Conservation (phyloP, 2,329 filamentous ascomycete species). For the Lojkania enalia region DNA sequence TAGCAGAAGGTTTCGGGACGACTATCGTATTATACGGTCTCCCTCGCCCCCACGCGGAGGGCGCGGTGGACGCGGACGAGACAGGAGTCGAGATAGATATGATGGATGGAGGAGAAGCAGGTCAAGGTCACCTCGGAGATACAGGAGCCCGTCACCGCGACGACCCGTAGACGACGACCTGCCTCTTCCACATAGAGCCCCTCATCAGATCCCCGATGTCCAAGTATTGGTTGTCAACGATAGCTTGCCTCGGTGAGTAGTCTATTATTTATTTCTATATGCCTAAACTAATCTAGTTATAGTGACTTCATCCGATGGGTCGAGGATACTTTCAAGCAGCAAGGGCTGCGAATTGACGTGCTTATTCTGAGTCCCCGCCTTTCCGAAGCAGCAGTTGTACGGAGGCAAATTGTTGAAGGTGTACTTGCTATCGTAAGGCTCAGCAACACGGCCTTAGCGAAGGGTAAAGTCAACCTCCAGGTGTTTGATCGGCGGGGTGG, state of each 20-base stretch:
- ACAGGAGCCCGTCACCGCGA: slow-evolving; percentile 71
- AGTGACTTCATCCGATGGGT: slow-evolving; percentile 82
- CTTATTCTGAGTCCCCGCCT: slow-evolving; percentile 79
- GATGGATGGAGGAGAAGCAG: slow-evolving; percentile 59
- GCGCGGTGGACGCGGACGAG: slow-evolving; percentile 39
- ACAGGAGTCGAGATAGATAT: slow-evolving; percentile 52
- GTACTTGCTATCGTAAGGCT: slow-evolving; percentile 84
- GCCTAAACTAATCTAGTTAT: slow-evolving; percentile 7
- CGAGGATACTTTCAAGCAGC: slow-evolving; percentile 72
- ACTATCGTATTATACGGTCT: slow-evolving; percentile 56
- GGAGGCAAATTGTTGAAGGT: slow-evolving; percentile 83
- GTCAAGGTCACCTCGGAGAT: slow-evolving; percentile 70
- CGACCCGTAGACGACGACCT: slow-evolving; percentile 61
- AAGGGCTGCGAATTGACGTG: slow-evolving; percentile 74
- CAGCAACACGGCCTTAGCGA: slow-evolving; percentile 67
- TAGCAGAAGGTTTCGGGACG: slow-evolving; percentile 62
- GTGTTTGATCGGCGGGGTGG: slow-evolving; percentile 81
- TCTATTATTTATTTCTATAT: background rate
- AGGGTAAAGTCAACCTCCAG: slow-evolving; percentile 76
- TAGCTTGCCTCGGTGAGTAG: slow-evolving; percentile 50
- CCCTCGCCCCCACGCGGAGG: slow-evolving; percentile 49
- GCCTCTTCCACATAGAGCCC: slow-evolving; percentile 72
- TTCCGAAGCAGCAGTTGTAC: slow-evolving; percentile 76
- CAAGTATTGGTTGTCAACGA: slow-evolving; percentile 83
- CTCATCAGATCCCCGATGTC: slow-evolving; percentile 81